Evolutionary conservation across 768 basidiomycete genomes (phyloP), one percentile per base, ranked within the genome.

Genomic region (Kwoniella sp.): DNA sequence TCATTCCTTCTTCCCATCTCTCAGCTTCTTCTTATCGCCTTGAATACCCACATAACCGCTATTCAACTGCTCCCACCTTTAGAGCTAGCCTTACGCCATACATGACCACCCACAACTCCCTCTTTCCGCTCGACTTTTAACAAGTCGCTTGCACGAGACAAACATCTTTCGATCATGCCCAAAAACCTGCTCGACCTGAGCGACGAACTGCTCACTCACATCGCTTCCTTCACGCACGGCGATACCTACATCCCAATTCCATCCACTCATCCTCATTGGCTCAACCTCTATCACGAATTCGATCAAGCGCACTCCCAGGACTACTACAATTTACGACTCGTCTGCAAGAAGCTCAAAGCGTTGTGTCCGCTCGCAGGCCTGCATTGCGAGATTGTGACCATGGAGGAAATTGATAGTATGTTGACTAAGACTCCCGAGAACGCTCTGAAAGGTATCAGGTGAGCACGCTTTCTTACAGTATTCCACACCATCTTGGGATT

Each of bases 261-360:
- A 1, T 56, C 54, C 7, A 56, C 56, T 30, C 47, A 30, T 6
- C 61, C 61, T 33, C 46, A 46, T 26, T 63, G 61, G 61, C 29
- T 26, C 13, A 63, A 63, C 48, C 55, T 55, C n/a, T 27, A n/a
- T 6, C 3, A 7, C 13, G 61, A 63, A 2, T 33, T 63, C 44
- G 47, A 56, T 25, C 47, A n/a, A 13, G 15, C 9, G 10, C 24
- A 56, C 12, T 21, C 51, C 3, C 19, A 27, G 6, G 61, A 63
- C 30, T 63, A 63, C 48, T 30, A 55, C n/a, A 21, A 30, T 5
- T 50, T 63, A n/a, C 24, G 61, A 48, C 7, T 24, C 6, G 49
- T 48, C 1, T 55, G 55, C 21, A 55, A 29, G 51, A 48, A 54
- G 17, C 2, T 56, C n/a, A 24, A 27, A 8, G n/a, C 2, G 10